Base-by-base conservation (phyloP, 192 early-diverging fungal genomes). In the Backusella tarrabulga region DNA sequence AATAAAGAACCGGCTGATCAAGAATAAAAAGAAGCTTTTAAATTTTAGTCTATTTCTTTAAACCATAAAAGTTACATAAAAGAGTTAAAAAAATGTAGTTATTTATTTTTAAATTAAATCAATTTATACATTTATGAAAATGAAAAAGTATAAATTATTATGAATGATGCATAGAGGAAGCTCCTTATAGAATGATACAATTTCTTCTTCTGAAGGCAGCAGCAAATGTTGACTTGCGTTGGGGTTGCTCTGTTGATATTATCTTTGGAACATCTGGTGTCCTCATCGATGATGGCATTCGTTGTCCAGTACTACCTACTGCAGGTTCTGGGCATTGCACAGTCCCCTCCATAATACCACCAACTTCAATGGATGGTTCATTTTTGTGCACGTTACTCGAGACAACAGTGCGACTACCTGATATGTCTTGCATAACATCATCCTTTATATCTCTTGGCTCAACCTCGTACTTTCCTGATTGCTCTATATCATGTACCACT, bases 321-420 rank as follows among this genome's bases (percentile, higher is more conserved):
- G 56, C 56, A 11, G 56, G 56, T 63, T 63, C 56, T 4, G 56
- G 56, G 12, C 56, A 63, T 32, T 63, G 56, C 9, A 63, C 56
- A 63, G 23, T 12, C 11, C n/a, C 56, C 4, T 63, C 56, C 23
- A 63, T 26, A 23, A 26, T n/a, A 56, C 21, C 26, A 63, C 8
- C 2, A 29, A 63, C 21, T 63, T 63, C 56, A 63, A 63, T 63
- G 56, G 56, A 63, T 26, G 56, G 23, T 63, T 29, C 23, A 1
- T 15, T 26, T 63, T 63, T 63, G 56, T 63, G 12, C 23, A 63
- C 56, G 56, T 63, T 63, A 63, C 56, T 63, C 56, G 56, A 63
- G 56, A 63, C 56, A 63, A 63, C 56, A 63, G 56, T 63, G 9
- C 26, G 23, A 63, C 56, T 63, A 29, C 56, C 56, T 26, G 26